A percentile compares a stretch with the other conserved stretches of the same genome.
Conservation (phyloP, 306 rosid species). For the Cotoneaster glaucophyllus region DNA sequence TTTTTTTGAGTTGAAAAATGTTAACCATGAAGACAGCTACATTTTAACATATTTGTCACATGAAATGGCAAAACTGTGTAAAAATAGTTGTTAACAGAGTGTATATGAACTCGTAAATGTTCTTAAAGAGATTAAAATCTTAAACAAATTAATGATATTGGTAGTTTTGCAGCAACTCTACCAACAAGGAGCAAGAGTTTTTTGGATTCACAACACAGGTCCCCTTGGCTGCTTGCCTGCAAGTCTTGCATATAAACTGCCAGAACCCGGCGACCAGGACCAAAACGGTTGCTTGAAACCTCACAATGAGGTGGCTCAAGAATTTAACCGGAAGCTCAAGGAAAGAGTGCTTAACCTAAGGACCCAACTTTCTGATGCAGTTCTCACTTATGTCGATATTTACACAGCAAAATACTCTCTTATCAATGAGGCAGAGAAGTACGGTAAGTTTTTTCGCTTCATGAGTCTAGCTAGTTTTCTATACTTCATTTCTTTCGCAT, state of each 20-base stretch:
- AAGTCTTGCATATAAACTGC: background rate
- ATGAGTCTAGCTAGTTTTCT: background rate
- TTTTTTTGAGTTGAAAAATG: background rate
- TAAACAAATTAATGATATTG: background rate
- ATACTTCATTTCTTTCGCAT: background rate
- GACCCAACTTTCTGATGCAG: background rate
- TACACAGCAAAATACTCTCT: constrained; percentile 16
- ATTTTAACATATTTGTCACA: background rate
- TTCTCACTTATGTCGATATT: constrained; percentile 16
- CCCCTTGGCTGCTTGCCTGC: constrained; percentile 26
- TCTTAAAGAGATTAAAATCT: background rate
- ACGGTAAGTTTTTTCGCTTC: constrained; percentile 9
- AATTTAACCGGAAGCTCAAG: constrained; percentile 24
- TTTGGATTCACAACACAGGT: constrained; percentile 26
- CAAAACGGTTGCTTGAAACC: constrained; percentile 16
- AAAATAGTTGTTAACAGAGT: too few species aligned
- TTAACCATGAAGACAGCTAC: background rate
- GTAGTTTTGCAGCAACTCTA: constrained; percentile 16
- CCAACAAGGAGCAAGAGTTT: constrained; percentile 10
- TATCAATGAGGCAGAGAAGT: constrained; percentile 16
- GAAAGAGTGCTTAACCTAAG: constrained; percentile 15
- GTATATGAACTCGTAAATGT: background rate
- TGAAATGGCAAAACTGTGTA: background rate
- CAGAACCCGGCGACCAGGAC: background rate
- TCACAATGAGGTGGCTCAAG: constrained; percentile 13